Base-by-base conservation (phyloP, 495 filamentous ascomycete genomes). In the Tirmania nivea region DNA sequence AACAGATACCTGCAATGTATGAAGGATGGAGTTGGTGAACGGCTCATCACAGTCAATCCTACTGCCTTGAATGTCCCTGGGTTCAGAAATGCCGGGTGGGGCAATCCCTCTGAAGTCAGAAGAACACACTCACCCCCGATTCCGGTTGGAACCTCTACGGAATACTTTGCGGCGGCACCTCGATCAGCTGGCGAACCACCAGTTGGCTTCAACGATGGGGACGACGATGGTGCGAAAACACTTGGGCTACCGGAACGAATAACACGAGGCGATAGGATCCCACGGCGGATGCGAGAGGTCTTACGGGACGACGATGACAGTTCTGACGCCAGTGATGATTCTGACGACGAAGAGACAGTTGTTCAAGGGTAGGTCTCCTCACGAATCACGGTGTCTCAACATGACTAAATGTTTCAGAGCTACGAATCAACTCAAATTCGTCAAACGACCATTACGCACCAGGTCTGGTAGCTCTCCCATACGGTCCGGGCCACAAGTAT, bases 51-150 rank as follows among this genome's bases (percentile, higher is more conserved):
- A 39, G 78, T 97, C 56, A 89, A 96, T 66, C 80, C 87, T 59
- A 74, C 79, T 56, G 78, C 94, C 55, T 76, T 97, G 55, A 96
- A 94, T 63, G 81, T 85, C 20, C 84, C 86, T n/a, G 86, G 86
- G 50, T 96, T 94, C 70, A 89, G 90, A 64, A 80, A 86, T 35
- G 88, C 89, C 48, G 90, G 92, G 60, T 96, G 92, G 92, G 78
- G 80, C 34, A 83, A 83, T 58, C 74, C 81, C 5, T 70, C 78
- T 10, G 77, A 84, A 56, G 78, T 89, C 60, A 93, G 92, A 65
- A 78, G 90, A 53, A 92, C 86, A 34, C 88, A 97, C 64, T 95
- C 89, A 7, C 90, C 90, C 11, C 90, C 92, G 0, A 97, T 97
- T 52, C 90, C 90, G 21, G 93, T 88, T 6, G 85, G 84, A 52